Evolutionary conservation across 1,284 basidiomycete species (phyloP).

Genomic region (Melampsora larici-populina): DNA sequence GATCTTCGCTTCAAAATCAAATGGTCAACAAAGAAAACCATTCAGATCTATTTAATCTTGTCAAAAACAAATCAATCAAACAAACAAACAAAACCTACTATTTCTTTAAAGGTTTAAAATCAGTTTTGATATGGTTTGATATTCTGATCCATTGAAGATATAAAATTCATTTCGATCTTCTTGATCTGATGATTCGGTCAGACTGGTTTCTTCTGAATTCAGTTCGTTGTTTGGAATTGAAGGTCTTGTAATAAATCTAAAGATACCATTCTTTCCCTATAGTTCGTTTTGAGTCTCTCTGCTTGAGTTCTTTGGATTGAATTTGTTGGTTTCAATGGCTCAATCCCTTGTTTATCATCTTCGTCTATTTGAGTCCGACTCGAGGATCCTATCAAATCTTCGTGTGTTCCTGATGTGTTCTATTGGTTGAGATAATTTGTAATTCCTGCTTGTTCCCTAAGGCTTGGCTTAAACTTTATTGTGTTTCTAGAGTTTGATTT

Average conservation of each 20-base stretch:
- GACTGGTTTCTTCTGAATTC: not conserved
- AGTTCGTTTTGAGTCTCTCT: slow-evolving; percentile 20
- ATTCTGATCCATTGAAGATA: not conserved
- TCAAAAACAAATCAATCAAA: too few relatives aligned
- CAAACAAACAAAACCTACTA: too few relatives aligned
- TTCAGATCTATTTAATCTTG: too few relatives aligned
- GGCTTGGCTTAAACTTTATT: not conserved
- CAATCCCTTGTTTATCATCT: not conserved
- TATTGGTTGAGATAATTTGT: not conserved
- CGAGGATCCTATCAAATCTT: not conserved
- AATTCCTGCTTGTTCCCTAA: slow-evolving; percentile 23
- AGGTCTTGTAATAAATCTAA: slow-evolving; percentile 33
- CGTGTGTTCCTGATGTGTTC: not conserved
- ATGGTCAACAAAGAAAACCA: too few relatives aligned
- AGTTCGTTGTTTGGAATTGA: slow-evolving; percentile 23
- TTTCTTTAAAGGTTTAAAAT: too few relatives aligned
- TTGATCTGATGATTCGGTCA: not conserved
- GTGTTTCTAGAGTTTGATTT: not conserved
- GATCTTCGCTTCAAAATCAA: too few relatives aligned
- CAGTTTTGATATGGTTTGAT: slow-evolving; percentile 19
- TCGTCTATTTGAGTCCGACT: not conserved
- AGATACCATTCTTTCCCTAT: slow-evolving; percentile 17
- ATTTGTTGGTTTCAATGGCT: slow-evolving; percentile 21
- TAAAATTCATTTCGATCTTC: not conserved
- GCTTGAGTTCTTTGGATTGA: slow-evolving; percentile 11